Evolutionary conservation across 345 rosid genomes (phyloP).

Genomic region (Arabidopsis arenosa): DNA sequence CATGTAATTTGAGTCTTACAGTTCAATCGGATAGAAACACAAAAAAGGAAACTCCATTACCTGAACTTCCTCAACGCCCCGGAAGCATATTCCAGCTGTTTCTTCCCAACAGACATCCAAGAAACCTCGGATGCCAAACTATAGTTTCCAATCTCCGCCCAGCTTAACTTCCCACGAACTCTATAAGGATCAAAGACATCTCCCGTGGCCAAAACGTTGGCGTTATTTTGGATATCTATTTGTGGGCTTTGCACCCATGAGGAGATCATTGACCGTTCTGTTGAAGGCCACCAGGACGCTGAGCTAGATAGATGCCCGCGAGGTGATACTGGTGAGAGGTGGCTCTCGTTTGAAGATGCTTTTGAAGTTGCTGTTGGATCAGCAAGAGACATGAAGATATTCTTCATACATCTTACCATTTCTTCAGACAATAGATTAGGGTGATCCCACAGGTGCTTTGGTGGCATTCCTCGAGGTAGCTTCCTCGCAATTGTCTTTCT

Average conservation of each 20-base stretch:
- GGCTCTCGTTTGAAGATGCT: slow-evolving; percentile 57
- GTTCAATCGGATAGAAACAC: not conserved
- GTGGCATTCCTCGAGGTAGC: slow-evolving; percentile 58
- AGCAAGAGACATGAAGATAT: slow-evolving; percentile 80
- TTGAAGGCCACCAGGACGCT: slow-evolving; percentile 80
- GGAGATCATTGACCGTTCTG: slow-evolving; percentile 73
- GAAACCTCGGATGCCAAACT: slow-evolving; percentile 75
- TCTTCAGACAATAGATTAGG: slow-evolving; percentile 86
- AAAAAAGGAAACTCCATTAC: slow-evolving; percentile 43
- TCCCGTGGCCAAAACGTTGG: slow-evolving; percentile 60
- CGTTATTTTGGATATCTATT: slow-evolving; percentile 58
- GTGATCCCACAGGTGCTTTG: slow-evolving; percentile 74
- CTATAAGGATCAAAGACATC: slow-evolving; percentile 79
- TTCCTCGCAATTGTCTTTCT: slow-evolving; percentile 47
- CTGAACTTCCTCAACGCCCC: slow-evolving; percentile 90
- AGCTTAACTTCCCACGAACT: slow-evolving; percentile 84
- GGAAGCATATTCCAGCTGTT: slow-evolving; percentile 90
- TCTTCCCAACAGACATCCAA: slow-evolving; percentile 98
- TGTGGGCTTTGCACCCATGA: slow-evolving; percentile 81
- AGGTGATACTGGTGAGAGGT: slow-evolving; percentile 77
- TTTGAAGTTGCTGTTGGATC: slow-evolving; percentile 68
- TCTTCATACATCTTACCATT: slow-evolving; percentile 93
- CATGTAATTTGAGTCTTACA: slow-evolving; percentile 4
- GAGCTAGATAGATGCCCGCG: slow-evolving; percentile 78
- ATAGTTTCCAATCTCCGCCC: slow-evolving; percentile 83